Conservation (phyloP, 2,329 filamentous ascomycete genomes). For the Reticulascus tulasneorum region DNA sequence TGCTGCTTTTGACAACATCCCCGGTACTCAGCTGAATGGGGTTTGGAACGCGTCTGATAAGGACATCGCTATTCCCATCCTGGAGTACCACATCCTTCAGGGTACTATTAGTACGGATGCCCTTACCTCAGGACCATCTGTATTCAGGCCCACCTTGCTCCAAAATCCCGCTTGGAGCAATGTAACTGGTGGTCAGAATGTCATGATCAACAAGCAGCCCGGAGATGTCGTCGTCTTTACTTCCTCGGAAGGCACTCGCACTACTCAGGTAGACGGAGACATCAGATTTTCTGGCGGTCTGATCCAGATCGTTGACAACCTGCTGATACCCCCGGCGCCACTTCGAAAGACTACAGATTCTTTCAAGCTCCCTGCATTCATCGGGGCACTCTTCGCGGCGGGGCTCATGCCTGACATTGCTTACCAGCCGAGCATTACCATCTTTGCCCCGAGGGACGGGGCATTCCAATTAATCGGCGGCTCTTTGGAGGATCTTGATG, state of each 20-base stretch:
- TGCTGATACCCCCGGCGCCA: slow-evolving; percentile 42
- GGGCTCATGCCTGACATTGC: slow-evolving; percentile 37
- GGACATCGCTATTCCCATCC: slow-evolving; percentile 42
- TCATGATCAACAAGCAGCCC: slow-evolving; percentile 41
- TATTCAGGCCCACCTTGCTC: slow-evolving; percentile 41
- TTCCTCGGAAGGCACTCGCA: slow-evolving; percentile 36
- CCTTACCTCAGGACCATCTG: slow-evolving; percentile 31
- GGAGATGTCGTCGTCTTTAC: slow-evolving; percentile 35
- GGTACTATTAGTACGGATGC: slow-evolving; percentile 39
- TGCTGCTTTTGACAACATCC: slow-evolving; percentile 52
- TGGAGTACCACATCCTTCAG: slow-evolving; percentile 60
- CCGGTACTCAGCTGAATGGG: slow-evolving; percentile 44
- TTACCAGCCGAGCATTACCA: slow-evolving; percentile 41
- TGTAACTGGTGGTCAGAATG: slow-evolving; percentile 45
- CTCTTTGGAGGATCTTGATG: slow-evolving; percentile 34
- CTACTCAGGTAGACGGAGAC: slow-evolving; percentile 37
- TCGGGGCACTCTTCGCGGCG: slow-evolving; percentile 34
- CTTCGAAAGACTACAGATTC: slow-evolving; percentile 29
- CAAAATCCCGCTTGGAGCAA: slow-evolving; percentile 38
- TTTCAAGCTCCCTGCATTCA: slow-evolving; percentile 35
- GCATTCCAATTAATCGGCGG: slow-evolving; percentile 47
- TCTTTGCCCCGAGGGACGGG: slow-evolving; percentile 50
- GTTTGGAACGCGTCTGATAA: slow-evolving; percentile 41
- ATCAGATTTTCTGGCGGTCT: slow-evolving; percentile 45
- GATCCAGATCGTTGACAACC: slow-evolving; percentile 48